Evolutionary conservation across 2,329 filamentous ascomycete species (phyloP).

Genomic region (Plenodomus biglobosus): DNA sequence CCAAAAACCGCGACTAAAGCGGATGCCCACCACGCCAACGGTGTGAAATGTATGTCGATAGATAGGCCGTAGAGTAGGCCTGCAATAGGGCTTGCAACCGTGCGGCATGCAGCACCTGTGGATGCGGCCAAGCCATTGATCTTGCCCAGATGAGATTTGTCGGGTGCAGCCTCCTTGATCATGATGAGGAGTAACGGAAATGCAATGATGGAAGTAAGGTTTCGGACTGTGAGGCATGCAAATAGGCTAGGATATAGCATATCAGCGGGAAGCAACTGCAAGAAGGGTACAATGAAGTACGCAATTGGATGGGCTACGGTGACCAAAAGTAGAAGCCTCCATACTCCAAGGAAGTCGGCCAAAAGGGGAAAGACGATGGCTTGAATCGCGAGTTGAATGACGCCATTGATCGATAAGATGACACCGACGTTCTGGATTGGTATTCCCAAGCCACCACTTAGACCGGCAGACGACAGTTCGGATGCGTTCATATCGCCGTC

Average conservation of each 20-base stretch:
- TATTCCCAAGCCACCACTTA: conserved; percentile 65
- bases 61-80: conserved; percentile 68
- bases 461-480: conserved; percentile 28
- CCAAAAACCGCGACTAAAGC: conserved; percentile 59
- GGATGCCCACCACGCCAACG: conserved; percentile 65
- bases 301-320: conserved; percentile 66
- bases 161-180: conserved; percentile 70
- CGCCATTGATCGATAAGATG: conserved; percentile 69
- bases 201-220: conserved; percentile 67
- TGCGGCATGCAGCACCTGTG: conserved; percentile 70
- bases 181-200: conserved; percentile 70
- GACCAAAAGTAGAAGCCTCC: conserved; percentile 66
- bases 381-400: conserved; percentile 73
- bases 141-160: conserved; percentile 63
- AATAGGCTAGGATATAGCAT: conserved; percentile 65
- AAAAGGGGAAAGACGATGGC: conserved; percentile 68
- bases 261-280: conserved; percentile 59
- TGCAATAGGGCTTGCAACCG: conserved; percentile 67
- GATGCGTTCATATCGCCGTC: conserved; percentile 35
- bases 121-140: conserved; percentile 74
- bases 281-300: conserved; percentile 69
- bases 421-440: conserved; percentile 67
- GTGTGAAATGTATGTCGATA: conserved; percentile 58
- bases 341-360: conserved; percentile 65
- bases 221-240: conserved; percentile 64